Evolutionary conservation across 768 basidiomycete species (phyloP), one percentile per base, ranked within the genome.

Genomic region (Melanogaster broomeanus): DNA sequence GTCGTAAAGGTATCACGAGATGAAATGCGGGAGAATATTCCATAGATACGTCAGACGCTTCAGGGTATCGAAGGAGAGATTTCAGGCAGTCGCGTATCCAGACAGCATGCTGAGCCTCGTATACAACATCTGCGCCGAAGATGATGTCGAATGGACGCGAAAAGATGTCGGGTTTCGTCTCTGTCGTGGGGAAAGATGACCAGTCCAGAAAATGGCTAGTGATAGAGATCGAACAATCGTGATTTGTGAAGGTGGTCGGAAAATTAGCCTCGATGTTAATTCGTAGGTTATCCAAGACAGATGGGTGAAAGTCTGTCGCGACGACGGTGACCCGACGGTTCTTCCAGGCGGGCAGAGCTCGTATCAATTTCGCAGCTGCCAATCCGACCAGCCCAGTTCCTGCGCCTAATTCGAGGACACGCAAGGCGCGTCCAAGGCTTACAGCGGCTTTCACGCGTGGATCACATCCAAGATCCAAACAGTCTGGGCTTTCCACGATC

Each of bases 1-100:
- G 64, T 1, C 92, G 86, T 4, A 89, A 73, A 1, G 91, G 89
- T n/a, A 92, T 80, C 43, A 91, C 75, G 13, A 93, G 78, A 58
- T 91, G 88, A 65, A 93, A 93, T 4, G 47, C 21, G 2, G 60
- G 57, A 19, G 24, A 1, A 18, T 15, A 3, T 38, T 48, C 5
- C 34, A 21, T 25, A 7, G 31, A 48, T 16, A 12, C 33, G 28
- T 47, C 22, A 2, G 42, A 47, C 8, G 30, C 33, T 7, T 51
- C 42, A 3, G 68, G 68, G 38, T 42, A 53, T 15, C 66, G 62
- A 27, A 83, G 70, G 16, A 79, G 66, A 1, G 48, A 58, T 10
- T 58, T 54, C 37, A 82, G 73, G 42, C 75, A 76, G 19, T 67
- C 64, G 5, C 68, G 70, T 53, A 84, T 74, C 77, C 78, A 80